Percentiles rank a stretch among this genome's conserved stretches.
Evolutionary conservation across 2,329 filamentous ascomycete genomes (phyloP).

Genomic region (Tolypocladium sp.): DNA sequence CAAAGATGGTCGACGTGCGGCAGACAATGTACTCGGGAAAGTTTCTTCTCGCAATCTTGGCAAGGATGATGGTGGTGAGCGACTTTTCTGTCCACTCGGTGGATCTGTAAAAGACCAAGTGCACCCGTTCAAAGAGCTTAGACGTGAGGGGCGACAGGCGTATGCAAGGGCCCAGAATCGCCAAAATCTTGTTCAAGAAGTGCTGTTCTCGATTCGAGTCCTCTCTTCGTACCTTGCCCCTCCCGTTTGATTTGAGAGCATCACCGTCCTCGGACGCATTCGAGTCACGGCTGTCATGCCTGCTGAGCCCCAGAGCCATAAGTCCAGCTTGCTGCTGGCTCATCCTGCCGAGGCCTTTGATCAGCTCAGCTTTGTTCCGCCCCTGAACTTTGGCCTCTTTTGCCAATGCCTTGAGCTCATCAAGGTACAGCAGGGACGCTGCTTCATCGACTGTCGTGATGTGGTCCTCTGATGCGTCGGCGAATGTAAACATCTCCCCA

Average conservation of each 20-base stretch:
- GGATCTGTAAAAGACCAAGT: slow-evolving; percentile 91
- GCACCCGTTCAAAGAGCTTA: slow-evolving; percentile 85
- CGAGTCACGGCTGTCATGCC: slow-evolving; percentile 53
- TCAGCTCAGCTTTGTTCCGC: slow-evolving; percentile 76
- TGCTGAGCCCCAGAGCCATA: slow-evolving; percentile 56
- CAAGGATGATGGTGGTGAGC: slow-evolving; percentile 85
- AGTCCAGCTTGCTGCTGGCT: slow-evolving; percentile 70
- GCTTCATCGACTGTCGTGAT: slow-evolving; percentile 79
- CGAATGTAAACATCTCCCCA: slow-evolving; percentile 60
- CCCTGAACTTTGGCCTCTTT: slow-evolving; percentile 83
- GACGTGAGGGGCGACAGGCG: slow-evolving; percentile 64
- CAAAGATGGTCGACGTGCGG: slow-evolving; percentile 81
- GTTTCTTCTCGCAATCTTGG: slow-evolving; percentile 77
- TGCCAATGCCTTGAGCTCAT: slow-evolving; percentile 76
- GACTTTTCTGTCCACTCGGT: slow-evolving; percentile 98
- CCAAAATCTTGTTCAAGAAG: slow-evolving; percentile 69
- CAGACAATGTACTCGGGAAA: slow-evolving; percentile 89
- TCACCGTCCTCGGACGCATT: slow-evolving; percentile 34
- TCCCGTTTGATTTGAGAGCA: slow-evolving; percentile 10
- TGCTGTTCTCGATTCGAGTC: slow-evolving; percentile 59
- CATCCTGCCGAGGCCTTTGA: slow-evolving; percentile 62
- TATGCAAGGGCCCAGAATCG: slow-evolving; percentile 73
- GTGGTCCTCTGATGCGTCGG: slow-evolving; percentile 63
- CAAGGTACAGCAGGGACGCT: slow-evolving; percentile 69
- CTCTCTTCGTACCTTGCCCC: slow-evolving; percentile 14